Evolutionary conservation across 1,139 yeast genomes (phyloP), one percentile per base, ranked within the genome.

Genomic region (Yamadazyma friedrichii): DNA sequence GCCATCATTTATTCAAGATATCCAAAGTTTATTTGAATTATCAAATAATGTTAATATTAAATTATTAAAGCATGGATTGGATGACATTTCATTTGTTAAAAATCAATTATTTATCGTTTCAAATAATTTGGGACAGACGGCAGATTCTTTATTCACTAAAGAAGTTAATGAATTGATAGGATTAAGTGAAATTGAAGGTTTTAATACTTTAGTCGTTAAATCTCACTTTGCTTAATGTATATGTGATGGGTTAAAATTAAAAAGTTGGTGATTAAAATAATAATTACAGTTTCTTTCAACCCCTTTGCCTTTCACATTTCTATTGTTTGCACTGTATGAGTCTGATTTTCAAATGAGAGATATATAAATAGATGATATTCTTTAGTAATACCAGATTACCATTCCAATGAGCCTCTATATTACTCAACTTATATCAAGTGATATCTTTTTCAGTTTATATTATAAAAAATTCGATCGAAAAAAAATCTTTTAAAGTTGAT

Each of bases 31-130:
- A 12, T 51, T 59, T 33, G 47, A 47, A 27, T 4, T 9, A 15
- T 42, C 51, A 31, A 35, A 50, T 1, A 33, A 39, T 8, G 41
- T 56, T 15, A 20, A 36, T 20, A 31, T 40, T 12, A 35, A 22
- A 42, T 36, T n/a, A 43, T 59, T 20, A 39, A 47, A 12, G 41
- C 42, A 39, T 30, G 46, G 49, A 13, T 42, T 58, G 13, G 57
- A 58, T 25, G 65, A 59, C 6, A 22, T 46, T 11, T 12, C 24
- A 6, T 43, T 40, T 15, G 10, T 12, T 6, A 36, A 35, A 22
- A 33, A 36, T 22, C 42, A 40, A 41, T 49, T 60, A 26, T 59
- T 63, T 37, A 48, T 63, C 6, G 50, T 59, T 35, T 58, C 63
- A 2, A 60, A 60, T 43, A 56, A 59, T 42, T 32, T 53, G 20